Base-by-base conservation (phyloP, 208 protist species). In the Leptomonas pyrrhocoris region DNA sequence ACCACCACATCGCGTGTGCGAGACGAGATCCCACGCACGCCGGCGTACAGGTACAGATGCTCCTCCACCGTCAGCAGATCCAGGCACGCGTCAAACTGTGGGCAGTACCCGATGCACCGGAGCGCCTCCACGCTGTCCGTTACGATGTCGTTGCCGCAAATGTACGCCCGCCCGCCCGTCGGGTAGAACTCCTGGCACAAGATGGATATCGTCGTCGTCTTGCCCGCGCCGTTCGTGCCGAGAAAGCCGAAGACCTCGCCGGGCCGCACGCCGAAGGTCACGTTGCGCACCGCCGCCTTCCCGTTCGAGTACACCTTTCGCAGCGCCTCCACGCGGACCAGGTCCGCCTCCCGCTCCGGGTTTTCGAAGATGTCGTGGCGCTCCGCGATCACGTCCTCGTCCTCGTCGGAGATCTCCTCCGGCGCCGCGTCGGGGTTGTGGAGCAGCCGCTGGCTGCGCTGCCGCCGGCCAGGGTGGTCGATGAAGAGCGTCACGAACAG, bases 41-140 rank as follows among this genome's bases (percentile, higher is more conserved):
- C 68, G 4, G 73, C 74, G 60, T 79, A 83, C 50, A 84, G 50
- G 16, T 62, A 30, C 30, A 99, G 76, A 72, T 99, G 96, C 73
- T 99, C 96, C 19, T 86, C 65, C 48, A 90, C 85, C 31, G 96
- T 98, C n/a, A 99, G 74, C 38, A 98, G 78, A 38, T 94, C 86
- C 49, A 96, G 87, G 2, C 90, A 70, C 23, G 98, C 86, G 75
- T 98, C 96, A 77, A 98, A 98, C 77, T 99, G 97, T 34, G 97
- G 96, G 77, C 97, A 99, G 51, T 98, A 96, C 34, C 98, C 98
- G 53, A 98, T 82, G 70, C 81, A 86, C 43, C 55, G 77, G 62
- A 83, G 66, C 42, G 80, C 84, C 55, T 81, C 70, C 19, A 51
- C 23, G 72, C 83, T 81, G 36, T 88, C 38, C 1, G 27, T 28